Base-by-base conservation (phyloP, 2,329 filamentous ascomycete genomes). In the Colletotrichum cordylinicola region DNA sequence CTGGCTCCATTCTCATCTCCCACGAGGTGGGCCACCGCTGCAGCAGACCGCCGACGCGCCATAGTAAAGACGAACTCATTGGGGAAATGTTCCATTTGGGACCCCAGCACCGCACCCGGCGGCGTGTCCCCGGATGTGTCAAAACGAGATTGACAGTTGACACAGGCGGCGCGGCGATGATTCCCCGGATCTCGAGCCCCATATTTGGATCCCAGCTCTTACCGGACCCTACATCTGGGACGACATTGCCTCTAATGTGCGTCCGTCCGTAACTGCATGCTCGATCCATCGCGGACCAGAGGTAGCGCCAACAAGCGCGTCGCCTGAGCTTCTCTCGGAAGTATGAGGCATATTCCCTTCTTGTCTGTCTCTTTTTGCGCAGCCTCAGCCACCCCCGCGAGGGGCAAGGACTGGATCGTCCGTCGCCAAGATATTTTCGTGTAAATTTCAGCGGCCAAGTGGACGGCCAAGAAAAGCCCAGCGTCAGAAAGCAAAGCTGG, bases 381-480 rank as follows among this genome's bases (percentile, higher is more conserved):
- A 43, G 18, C 61, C n/a, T 24, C 33, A 64, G 61, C 61, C 61
- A 43, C 35, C 56, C 37, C 35, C 18, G 62, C 13, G 33, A 56
- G 15, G 35, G 35, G 31, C 70, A 58, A 33, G 13, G 15, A 33
- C 24, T 64, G 27, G 64, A 60, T 65, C 27, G 29, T 31, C 58
- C 8, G 16, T 21, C 13, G 70, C 64, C 74, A 68, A 73, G 64
- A 52, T 35, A 31, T 64, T 31, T 21, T 27, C n/a, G 62, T 67
- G 55, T 16, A 65, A 60, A 61, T 33, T 21, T 9, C n/a, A 12
- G n/a, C 66, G 15, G 48, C 37, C 52, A 35, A 74, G 67, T 67
- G 72, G 39, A 62, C 67, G 56, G 74, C 74, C 74, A 76, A 76
- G 74, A 76, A 60, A n/a, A 8, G 58, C 64, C 62, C 43, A 73